phyloP scores from a whole-genome alignment of 768 basidiomycete species.

The Leucocoprinus sp. region DNA sequence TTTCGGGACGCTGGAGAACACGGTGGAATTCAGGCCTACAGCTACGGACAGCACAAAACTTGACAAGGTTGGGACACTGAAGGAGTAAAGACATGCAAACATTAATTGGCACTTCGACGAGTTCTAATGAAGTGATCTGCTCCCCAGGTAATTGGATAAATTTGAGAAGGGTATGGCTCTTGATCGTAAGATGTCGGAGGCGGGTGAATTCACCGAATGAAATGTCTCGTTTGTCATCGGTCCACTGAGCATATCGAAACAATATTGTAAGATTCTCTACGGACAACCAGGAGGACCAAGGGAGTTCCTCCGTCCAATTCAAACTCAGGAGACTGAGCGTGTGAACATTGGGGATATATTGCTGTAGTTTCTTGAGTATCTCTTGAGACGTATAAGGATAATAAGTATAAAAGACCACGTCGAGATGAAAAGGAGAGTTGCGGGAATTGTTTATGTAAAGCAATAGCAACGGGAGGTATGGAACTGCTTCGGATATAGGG shows the following conservation, averaged over 20 bases:
- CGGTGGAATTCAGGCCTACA: background rate
- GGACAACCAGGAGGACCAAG: too few species aligned
- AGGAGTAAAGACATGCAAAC: background rate
- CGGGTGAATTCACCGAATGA: background rate
- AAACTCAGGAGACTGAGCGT: background rate
- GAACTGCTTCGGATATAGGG: background rate
- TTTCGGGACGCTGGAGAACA: background rate
- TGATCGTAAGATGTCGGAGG: background rate
- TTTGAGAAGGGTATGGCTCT: background rate
- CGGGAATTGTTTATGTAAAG: background rate
- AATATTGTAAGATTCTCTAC: background rate
- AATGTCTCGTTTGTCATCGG: too few species aligned
- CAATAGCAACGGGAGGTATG: background rate
- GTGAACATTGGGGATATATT: background rate
- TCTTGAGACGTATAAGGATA: background rate
- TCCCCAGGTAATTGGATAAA: background rate
- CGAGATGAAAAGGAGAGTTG: background rate
- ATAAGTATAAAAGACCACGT: background rate
- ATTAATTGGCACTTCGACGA: background rate
- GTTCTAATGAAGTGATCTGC: constrained; percentile 1
- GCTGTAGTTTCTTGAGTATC: background rate
- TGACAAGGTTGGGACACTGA: background rate
- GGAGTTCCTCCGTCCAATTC: background rate
- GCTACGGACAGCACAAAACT: background rate
- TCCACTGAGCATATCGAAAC: background rate